Conservation (phyloP, 495 filamentous ascomycete species). For the Trichocladium uniseriatum region DNA sequence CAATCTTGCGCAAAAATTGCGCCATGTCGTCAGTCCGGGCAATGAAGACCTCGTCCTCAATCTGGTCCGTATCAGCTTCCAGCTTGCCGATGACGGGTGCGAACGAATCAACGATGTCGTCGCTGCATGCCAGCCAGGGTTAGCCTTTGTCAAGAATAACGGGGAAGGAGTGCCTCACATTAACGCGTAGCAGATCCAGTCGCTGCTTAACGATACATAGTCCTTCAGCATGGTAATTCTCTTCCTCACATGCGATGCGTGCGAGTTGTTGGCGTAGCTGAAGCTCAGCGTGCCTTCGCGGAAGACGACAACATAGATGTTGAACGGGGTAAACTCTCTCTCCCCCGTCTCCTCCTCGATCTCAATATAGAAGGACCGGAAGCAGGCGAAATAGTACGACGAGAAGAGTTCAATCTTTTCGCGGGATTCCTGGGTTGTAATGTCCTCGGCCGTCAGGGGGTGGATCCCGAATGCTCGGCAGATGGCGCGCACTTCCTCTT, state of each 20-base stretch:
- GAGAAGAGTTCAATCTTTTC: constrained; percentile 98
- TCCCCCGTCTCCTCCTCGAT: constrained; percentile 60
- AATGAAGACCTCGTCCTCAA: constrained; percentile 91
- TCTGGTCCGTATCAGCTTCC: constrained; percentile 79
- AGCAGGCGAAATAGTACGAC: constrained; percentile 95
- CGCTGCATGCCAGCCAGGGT: constrained; percentile 37
- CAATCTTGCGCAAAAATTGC: constrained; percentile 75
- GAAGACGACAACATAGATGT: constrained; percentile 95
- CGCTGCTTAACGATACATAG: constrained; percentile 82
- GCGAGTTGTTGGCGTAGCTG: constrained; percentile 74
- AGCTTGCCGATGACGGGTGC: constrained; percentile 78
- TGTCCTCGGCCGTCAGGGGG: constrained; percentile 89
- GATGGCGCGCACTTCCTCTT: constrained; percentile 80
- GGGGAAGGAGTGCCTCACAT: constrained; percentile 51
- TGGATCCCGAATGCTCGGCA: constrained; percentile 89
- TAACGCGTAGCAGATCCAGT: constrained; percentile 98
- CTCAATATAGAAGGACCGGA: constrained; percentile 72
- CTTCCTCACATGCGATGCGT: constrained; percentile 80
- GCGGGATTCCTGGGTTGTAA: constrained; percentile 82
- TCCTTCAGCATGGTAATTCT: constrained; percentile 88
- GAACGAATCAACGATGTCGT: constrained; percentile 96
- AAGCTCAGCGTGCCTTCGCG: constrained; percentile 91
- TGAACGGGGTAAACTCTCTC: constrained; percentile 81
- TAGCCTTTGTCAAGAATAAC: constrained; percentile 11
- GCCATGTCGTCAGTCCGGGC: constrained; percentile 83